phyloP scores from a whole-genome alignment of 495 filamentous ascomycete species.

The Neurospora discreta region DNA sequence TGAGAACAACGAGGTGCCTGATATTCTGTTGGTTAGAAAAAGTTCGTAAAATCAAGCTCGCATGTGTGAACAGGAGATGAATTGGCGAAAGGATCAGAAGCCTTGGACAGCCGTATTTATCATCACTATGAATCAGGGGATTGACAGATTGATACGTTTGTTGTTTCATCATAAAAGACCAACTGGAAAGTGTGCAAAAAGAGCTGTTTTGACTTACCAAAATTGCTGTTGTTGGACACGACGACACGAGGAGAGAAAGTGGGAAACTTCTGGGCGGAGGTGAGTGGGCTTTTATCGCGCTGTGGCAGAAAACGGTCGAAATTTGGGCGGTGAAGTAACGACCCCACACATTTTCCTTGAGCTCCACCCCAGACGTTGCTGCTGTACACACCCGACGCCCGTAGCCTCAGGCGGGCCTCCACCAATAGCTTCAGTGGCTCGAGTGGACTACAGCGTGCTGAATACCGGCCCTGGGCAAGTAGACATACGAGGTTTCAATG shows the following conservation, averaged over 20 bases:
- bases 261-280: not conserved
- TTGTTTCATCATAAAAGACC: slow-evolving; percentile 25
- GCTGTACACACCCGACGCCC: not conserved
- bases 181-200: not conserved
- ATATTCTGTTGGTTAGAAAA: slow-evolving; percentile 12
- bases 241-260: slow-evolving; percentile 8
- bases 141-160: slow-evolving; percentile 32
- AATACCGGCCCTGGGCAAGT: not conserved
- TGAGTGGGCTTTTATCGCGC: slow-evolving; percentile 9
- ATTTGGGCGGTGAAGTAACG: not conserved
- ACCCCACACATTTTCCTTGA: not conserved
- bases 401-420: not conserved
- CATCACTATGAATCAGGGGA: slow-evolving; percentile 31
- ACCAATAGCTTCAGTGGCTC: not conserved
- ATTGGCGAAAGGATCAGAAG: slow-evolving; percentile 19
- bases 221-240: slow-evolving; percentile 12
- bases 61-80: slow-evolving; percentile 1
- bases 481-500: not conserved
- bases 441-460: not conserved
- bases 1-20: not conserved
- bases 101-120: slow-evolving; percentile 21
- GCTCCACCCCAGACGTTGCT: not conserved
- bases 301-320: slow-evolving; percentile 3
- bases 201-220: slow-evolving; percentile 14
- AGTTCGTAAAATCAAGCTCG: not conserved